Base-by-base conservation (phyloP, 2,329 filamentous ascomycete species). In the Ceratocystis colombiana region DNA sequence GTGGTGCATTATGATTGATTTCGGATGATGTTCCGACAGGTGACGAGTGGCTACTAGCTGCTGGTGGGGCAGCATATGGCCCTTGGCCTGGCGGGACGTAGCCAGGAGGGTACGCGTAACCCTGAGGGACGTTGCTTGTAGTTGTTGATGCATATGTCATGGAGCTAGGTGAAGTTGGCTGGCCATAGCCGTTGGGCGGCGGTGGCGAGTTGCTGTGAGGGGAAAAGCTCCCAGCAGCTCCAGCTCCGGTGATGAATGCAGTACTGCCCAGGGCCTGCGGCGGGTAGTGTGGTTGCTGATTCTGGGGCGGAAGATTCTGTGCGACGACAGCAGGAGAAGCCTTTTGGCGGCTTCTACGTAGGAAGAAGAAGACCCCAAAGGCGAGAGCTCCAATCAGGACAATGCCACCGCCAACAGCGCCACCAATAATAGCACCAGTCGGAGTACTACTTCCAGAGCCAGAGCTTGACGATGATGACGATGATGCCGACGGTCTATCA, bases 401-500 rank as follows among this genome's bases (percentile, higher is more conserved):
- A 2, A 79, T 74, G 12, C 37, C 37, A n/a, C 79, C 79, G 37
- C 63, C 63, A 20, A 64, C 33, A 22, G 50, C 63, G 20, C 63
- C 63, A 37, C 63, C 63, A 22, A 73, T 78, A 55, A 82, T 80
- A 17, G 78, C 74, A 4, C 77, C 79, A 10, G 76, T 71, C 63
- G 73, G 73, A 5, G 73, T 71, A n/a, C 69, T 70, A 66, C 66
- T 61, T 17, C 66, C 8, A 48, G 66, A 62, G 12, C 48, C 37
- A 48, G 66, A 57, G 15, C 48, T 64, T 6, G 65, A 64, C 8
- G 25, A 41, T 20, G 46, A 50, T 2, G 65, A 45, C 12, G 30
- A 37, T n/a, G 33, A 30, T 46, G 63, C 33, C 4, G 53, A 50
- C 5, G 66, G 44, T 3, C 10, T 6, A 10, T 46, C 33, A 33